phyloP scores from a whole-genome alignment of 495 filamentous ascomycete genomes.

The Penicillium silybi region DNA sequence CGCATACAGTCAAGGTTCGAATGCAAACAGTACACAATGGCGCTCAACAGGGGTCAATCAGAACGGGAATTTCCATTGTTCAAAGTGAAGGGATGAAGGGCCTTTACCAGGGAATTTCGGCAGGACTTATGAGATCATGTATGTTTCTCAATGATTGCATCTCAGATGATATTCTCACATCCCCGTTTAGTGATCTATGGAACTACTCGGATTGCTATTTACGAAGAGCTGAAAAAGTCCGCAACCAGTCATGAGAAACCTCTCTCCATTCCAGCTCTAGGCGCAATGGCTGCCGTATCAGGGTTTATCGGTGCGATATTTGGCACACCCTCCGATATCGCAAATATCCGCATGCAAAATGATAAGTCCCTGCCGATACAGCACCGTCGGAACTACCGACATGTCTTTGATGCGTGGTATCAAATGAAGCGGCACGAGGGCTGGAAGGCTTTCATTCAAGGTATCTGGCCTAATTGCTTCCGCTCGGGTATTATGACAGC shows the following conservation, averaged over 20 bases:
- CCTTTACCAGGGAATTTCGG: constrained; percentile 35
- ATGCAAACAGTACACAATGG: constrained; percentile 27
- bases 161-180: neutral
- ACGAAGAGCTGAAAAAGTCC: constrained; percentile 69
- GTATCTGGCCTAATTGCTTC: constrained; percentile 76
- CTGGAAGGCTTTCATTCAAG: constrained; percentile 60
- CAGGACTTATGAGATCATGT: constrained; percentile 27
- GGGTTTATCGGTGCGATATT: constrained; percentile 79
- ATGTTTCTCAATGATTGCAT: neutral
- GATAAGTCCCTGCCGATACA: constrained; percentile 65
- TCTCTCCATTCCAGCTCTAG: constrained; percentile 56
- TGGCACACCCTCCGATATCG: constrained; percentile 82
- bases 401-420: constrained; percentile 77
- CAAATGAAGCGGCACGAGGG: constrained; percentile 75
- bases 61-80: constrained; percentile 30
- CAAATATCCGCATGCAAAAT: constrained; percentile 94
- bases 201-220: constrained; percentile 39
- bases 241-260: constrained; percentile 45
- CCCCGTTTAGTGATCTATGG: constrained; percentile 41
- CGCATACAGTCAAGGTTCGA: constrained; percentile 28
- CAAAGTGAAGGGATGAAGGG: constrained; percentile 24
- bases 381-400: constrained; percentile 70
- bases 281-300: constrained; percentile 67
- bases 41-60: constrained; percentile 26
- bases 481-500: constrained; percentile 85